phyloP scores from a whole-genome alignment of 2,329 filamentous ascomycete species.

The Samsoniella hepiali region DNA sequence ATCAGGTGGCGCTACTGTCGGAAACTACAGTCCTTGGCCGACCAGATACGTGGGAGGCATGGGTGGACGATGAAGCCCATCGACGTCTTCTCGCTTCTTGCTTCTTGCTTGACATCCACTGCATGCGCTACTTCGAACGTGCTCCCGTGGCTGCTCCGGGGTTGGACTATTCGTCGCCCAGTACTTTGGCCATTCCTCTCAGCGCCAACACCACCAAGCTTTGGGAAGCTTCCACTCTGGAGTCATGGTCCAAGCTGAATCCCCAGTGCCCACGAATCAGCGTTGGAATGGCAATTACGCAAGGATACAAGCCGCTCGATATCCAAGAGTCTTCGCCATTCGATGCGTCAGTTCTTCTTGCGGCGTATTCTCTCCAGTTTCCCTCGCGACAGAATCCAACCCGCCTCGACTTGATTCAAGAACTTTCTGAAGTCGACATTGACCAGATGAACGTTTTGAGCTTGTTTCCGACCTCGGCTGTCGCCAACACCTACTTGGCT shows the following conservation, averaged over 20 bases:
- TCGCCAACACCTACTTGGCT: conserved; percentile 54
- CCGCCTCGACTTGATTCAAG: conserved; percentile 27
- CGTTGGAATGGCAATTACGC: conserved; percentile 31
- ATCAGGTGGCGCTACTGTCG: neutral
- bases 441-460: conserved; percentile 31
- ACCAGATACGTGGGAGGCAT: conserved; percentile 38
- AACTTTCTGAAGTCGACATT: conserved; percentile 25
- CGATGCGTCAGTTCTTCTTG: conserved; percentile 41
- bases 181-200: conserved; percentile 44
- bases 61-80: conserved; percentile 51
- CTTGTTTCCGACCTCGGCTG: conserved; percentile 44
- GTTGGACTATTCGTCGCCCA: conserved; percentile 35
- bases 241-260: conserved; percentile 44
- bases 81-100: conserved; percentile 54
- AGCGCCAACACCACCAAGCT: conserved; percentile 41
- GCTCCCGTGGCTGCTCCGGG: conserved; percentile 33
- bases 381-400: conserved; percentile 31
- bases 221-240: conserved; percentile 47
- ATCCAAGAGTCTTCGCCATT: conserved; percentile 36
- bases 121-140: conserved; percentile 54
- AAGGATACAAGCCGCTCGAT: conserved; percentile 35
- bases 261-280: conserved; percentile 26
- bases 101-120: conserved; percentile 55
- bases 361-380: conserved; percentile 37
- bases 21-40: neutral